phyloP scores from a whole-genome alignment of 306 rosid genomes.

The Albizia julibrissin region DNA sequence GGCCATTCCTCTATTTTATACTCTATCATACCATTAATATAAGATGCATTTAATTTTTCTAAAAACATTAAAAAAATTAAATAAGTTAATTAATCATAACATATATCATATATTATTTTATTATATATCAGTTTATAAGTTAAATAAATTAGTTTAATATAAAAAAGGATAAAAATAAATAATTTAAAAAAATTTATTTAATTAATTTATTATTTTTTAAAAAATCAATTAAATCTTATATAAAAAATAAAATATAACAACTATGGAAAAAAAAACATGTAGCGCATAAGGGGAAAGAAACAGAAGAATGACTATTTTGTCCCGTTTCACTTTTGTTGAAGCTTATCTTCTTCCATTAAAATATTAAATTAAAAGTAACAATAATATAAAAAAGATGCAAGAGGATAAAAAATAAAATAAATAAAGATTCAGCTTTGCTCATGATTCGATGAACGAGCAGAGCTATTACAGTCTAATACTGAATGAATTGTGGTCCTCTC shows the following conservation, averaged over 20 bases:
- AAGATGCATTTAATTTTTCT: no score
- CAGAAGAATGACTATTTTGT: slow-evolving; percentile 25
- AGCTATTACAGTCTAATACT: neutral
- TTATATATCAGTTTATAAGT: no score
- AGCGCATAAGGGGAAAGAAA: neutral
- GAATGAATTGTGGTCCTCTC: slow-evolving; percentile 31
- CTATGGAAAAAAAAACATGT: neutral
- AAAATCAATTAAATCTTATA: no score
- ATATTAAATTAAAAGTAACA: neutral
- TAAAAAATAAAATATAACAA: no score
- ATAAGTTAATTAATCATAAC: no score
- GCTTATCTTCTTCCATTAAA: slow-evolving; percentile 28
- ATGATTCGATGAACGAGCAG: neutral
- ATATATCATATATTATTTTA: no score
- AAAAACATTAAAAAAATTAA: no score
- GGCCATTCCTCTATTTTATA: neutral
- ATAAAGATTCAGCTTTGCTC: slow-evolving; percentile 1
- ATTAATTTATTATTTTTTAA: rapidly evolving
- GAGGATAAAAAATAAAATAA: slow-evolving; percentile 14
- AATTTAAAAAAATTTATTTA: no score
- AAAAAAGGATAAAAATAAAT: no score
- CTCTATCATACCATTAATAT: no score
- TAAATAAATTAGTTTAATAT: no score
- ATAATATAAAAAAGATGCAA: no score
- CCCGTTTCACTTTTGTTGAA: slow-evolving; percentile 21